These are phyloP conservation scores for Saccharomyces mikatae DNA, from an alignment of 805 yeast genomes.

Conservation along the genomic window DNA sequence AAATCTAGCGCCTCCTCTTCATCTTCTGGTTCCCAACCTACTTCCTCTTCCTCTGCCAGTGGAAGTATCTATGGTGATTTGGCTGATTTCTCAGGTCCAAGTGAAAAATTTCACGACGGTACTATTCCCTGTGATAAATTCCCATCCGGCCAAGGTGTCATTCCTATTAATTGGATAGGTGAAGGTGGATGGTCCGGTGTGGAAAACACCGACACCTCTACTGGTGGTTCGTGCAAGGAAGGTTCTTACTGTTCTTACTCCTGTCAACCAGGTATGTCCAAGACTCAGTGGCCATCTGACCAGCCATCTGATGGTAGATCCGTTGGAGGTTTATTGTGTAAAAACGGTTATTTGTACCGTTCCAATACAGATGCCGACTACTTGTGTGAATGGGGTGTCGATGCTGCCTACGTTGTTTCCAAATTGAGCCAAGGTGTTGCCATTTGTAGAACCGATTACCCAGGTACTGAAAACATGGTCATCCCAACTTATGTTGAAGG, in stretches of 20 bases:
- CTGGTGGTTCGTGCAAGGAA: conserved; percentile 64
- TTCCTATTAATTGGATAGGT: conserved; percentile 49
- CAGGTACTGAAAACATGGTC: conserved; percentile 98
- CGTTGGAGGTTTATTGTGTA: conserved; percentile 88
- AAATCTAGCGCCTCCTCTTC: conserved; percentile 21
- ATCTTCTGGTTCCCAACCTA: conserved; percentile 16
- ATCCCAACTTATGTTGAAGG: conserved; percentile 78
- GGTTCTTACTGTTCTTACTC: conserved; percentile 97
- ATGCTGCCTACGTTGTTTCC: conserved; percentile 62
- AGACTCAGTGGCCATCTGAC: conserved; percentile 90
- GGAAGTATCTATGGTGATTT: conserved; percentile 51
- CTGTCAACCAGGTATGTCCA: conserved; percentile 98
- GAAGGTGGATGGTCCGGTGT: conserved; percentile 43
- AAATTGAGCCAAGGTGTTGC: conserved; percentile 65
- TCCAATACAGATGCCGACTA: conserved; percentile 58
- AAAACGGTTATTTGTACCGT: conserved; percentile 77
- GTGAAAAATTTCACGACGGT: conserved; percentile 60
- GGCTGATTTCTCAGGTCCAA: conserved; percentile 47
- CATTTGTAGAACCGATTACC: conserved; percentile 96
- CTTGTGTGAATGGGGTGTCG: conserved; percentile 86
- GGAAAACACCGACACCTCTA: conserved; percentile 42
- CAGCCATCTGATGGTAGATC: conserved; percentile 92
- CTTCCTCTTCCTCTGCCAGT: conserved; percentile 30
- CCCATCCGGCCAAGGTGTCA: conserved; percentile 71
- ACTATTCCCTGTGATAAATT: conserved; percentile 56